Conservation (phyloP, 192 early-diverging fungal species). For the Tieghemiomyces parasiticus region DNA sequence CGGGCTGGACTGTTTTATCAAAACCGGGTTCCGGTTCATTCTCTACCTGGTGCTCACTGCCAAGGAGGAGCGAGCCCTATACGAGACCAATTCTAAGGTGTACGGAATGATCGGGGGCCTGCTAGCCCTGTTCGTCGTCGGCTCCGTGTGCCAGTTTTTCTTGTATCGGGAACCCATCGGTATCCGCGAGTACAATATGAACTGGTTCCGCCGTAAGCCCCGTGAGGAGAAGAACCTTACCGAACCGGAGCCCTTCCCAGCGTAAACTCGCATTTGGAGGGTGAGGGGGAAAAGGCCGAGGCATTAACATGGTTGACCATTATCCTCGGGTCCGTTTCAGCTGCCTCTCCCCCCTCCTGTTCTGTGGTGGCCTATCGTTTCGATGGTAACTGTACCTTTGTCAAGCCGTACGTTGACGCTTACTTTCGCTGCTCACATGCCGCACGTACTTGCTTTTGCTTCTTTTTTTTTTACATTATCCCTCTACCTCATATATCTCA, state of each 20-base stretch:
- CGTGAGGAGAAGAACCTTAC: background rate
- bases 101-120: slow-evolving; percentile 11
- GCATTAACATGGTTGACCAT: background rate
- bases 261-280: background rate
- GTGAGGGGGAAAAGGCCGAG: background rate
- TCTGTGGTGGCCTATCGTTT: background rate
- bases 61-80: background rate
- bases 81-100: slow-evolving; percentile 6
- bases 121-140: background rate
- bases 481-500: too few relatives aligned
- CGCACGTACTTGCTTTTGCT: too few relatives aligned
- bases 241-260: background rate
- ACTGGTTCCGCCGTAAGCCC: background rate
- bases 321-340: background rate
- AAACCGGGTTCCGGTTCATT: slow-evolving; percentile 27
- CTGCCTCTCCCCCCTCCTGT: background rate
- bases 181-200: slow-evolving; percentile 6
- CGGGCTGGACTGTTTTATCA: slow-evolving; percentile 36
- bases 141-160: background rate
- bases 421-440: too few relatives aligned
- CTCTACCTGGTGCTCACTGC: background rate
- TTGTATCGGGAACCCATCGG: slow-evolving; percentile 7
- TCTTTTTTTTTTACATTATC: too few relatives aligned
- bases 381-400: background rate
- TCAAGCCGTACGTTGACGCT: background rate